Evolutionary conservation across 305 asterid genomes (phyloP).

Genomic region (Solanum hybrid): DNA sequence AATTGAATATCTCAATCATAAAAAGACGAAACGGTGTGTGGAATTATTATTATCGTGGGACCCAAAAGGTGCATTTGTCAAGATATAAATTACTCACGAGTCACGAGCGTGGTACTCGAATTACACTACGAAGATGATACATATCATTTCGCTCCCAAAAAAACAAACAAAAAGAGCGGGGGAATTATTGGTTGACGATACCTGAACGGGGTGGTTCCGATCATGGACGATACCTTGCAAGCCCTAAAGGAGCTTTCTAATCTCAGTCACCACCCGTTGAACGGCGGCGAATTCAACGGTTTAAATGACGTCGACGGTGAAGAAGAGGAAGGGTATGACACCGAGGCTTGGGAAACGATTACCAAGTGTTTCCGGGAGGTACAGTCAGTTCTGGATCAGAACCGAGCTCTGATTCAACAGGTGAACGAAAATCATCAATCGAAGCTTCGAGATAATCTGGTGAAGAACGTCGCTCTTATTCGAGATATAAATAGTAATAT

Average conservation of each 20-base stretch:
- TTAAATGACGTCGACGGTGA: neutral
- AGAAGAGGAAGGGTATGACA: conserved; percentile 24
- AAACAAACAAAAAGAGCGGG: neutral
- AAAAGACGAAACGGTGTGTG: neutral
- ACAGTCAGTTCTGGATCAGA: conserved; percentile 49
- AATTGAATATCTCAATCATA: neutral
- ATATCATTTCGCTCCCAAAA: neutral
- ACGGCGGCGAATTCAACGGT: neutral
- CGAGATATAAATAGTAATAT: conserved; percentile 51
- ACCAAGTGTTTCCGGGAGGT: conserved; percentile 41
- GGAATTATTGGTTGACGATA: neutral
- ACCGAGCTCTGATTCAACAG: conserved; percentile 50
- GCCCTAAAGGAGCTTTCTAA: neutral
- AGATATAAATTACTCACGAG: neutral
- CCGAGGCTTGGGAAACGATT: conserved; percentile 46
- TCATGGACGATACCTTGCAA: conserved; percentile 33
- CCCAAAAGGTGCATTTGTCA: neutral
- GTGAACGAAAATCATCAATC: conserved; percentile 67
- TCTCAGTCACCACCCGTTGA: conserved; percentile 7
- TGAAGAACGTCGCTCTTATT: conserved; percentile 42
- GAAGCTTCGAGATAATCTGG: conserved; percentile 40
- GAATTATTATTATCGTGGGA: neutral
- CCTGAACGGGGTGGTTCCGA: neutral
- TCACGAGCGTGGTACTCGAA: neutral
- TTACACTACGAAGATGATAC: neutral